Evolutionary conservation across 2,329 filamentous ascomycete species (phyloP).

Genomic region (Pseudocercospora fijiensis): DNA sequence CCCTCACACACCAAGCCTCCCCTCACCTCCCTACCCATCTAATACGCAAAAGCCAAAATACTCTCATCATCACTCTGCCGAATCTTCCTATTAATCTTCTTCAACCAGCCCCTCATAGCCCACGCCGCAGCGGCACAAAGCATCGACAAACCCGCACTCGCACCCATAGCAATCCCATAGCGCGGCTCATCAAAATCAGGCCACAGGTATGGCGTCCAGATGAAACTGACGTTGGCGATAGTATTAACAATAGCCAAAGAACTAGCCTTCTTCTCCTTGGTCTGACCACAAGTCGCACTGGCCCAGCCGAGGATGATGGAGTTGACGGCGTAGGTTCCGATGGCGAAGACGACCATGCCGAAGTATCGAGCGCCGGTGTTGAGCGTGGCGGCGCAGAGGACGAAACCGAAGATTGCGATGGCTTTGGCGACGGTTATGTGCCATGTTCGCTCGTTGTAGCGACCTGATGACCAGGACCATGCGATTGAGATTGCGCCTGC

Average conservation of each 20-base stretch:
- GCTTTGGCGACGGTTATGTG: constrained; percentile 42
- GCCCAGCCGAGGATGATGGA: constrained; percentile 52
- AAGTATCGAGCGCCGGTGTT: constrained; percentile 39
- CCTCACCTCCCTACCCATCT: not conserved
- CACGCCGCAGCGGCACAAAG: constrained; percentile 48
- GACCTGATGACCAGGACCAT: constrained; percentile 40
- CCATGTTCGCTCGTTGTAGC: constrained; percentile 44
- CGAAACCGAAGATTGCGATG: constrained; percentile 41
- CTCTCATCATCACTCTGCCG: constrained; percentile 34
- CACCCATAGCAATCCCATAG: constrained; percentile 48
- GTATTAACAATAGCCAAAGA: constrained; percentile 53
- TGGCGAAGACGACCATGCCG: constrained; percentile 31
- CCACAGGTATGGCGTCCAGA: constrained; percentile 55
- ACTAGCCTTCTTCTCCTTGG: constrained; percentile 52
- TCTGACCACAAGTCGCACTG: constrained; percentile 47
- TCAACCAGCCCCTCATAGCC: constrained; percentile 45
- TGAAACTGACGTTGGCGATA: constrained; percentile 50
- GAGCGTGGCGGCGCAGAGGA: constrained; percentile 40
- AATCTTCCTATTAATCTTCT: constrained; percentile 45
- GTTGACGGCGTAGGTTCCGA: constrained; percentile 49
- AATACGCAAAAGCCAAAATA: constrained; percentile 34
- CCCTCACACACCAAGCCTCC: not conserved
- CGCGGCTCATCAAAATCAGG: constrained; percentile 47
- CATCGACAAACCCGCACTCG: constrained; percentile 46
- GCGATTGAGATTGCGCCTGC: constrained; percentile 35